Evolutionary conservation across 2,329 filamentous ascomycete species (phyloP).

Genomic region (Trichoderma gracile): DNA sequence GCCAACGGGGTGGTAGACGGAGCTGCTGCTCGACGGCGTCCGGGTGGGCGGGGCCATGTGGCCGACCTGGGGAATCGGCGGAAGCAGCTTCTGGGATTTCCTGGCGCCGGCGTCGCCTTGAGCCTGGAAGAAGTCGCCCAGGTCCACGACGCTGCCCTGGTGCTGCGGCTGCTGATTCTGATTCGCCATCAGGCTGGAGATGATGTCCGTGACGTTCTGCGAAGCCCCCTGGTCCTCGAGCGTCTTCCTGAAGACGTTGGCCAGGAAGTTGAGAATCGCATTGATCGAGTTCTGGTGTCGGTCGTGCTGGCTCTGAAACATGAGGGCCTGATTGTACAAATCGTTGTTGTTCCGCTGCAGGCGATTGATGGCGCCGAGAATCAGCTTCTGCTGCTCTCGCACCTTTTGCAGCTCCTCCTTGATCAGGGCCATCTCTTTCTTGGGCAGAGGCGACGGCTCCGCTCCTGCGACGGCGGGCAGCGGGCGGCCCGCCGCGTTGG

Average conservation of each 20-base stretch:
- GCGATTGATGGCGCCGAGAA: conserved; percentile 77
- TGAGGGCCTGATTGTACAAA: conserved; percentile 81
- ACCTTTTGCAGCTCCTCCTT: conserved; percentile 79
- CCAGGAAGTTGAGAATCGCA: conserved; percentile 94
- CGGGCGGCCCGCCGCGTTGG: conserved; percentile 35
- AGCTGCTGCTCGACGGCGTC: conserved; percentile 36
- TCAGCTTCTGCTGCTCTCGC: conserved; percentile 82
- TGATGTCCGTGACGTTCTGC: conserved; percentile 80
- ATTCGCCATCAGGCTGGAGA: conserved; percentile 70
- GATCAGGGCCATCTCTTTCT: conserved; percentile 75
- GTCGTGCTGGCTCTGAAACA: conserved; percentile 88
- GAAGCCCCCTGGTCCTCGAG: conserved; percentile 77
- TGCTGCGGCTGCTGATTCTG: conserved; percentile 49
- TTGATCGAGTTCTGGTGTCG: conserved; percentile 99
- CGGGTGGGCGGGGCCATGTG: conserved; percentile 33
- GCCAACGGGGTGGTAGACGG: conserved; percentile 32
- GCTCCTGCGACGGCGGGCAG: conserved; percentile 48
- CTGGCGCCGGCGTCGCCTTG: conserved; percentile 48
- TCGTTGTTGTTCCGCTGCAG: conserved; percentile 84
- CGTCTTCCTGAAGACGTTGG: conserved; percentile 93
- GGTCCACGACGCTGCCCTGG: conserved; percentile 60
- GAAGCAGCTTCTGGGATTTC: conserved; percentile 55
- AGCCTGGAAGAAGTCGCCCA: conserved; percentile 59
- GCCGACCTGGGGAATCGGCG: conserved; percentile 51
- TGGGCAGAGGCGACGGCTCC: conserved; percentile 53